These are phyloP conservation scores for Pyrus bretschneideri DNA, from an alignment of 306 rosid genomes.

Conservation along the genomic window DNA sequence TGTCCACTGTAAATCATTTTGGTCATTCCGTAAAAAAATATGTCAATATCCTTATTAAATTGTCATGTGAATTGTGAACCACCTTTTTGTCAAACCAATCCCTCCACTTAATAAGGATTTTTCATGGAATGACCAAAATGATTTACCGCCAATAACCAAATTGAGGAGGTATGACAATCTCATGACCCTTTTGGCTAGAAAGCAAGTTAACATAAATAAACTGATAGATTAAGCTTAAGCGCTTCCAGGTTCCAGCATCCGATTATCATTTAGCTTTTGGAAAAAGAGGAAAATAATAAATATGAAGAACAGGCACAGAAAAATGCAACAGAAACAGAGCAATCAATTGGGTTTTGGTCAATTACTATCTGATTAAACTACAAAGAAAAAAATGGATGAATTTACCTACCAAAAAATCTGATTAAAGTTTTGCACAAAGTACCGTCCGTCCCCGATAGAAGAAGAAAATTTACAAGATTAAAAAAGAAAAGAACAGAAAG, in stretches of 20 bases:
- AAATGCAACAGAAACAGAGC: neutral
- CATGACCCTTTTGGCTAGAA: too few relatives aligned
- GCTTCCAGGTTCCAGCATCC: neutral
- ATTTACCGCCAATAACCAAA: too few relatives aligned
- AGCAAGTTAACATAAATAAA: neutral
- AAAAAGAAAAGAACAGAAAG: neutral
- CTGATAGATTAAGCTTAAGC: neutral
- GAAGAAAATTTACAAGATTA: neutral
- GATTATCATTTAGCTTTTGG: neutral
- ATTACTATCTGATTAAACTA: neutral
- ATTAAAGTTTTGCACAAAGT: neutral
- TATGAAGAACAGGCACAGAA: neutral
- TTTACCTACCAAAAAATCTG: neutral
- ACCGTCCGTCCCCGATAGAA: neutral
- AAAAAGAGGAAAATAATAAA: neutral
- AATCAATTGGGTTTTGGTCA: neutral
- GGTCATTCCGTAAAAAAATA: too few relatives aligned
- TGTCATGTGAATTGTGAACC: too few relatives aligned
- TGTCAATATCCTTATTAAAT: too few relatives aligned
- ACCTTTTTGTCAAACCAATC: too few relatives aligned
- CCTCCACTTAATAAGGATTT: too few relatives aligned
- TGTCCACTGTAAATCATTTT: too few relatives aligned
- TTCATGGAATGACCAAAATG: too few relatives aligned
- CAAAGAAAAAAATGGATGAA: neutral
- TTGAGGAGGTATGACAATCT: too few relatives aligned